Conservation (phyloP, 192 early-diverging fungal species). For the Globomyces pollinis-pini region DNA sequence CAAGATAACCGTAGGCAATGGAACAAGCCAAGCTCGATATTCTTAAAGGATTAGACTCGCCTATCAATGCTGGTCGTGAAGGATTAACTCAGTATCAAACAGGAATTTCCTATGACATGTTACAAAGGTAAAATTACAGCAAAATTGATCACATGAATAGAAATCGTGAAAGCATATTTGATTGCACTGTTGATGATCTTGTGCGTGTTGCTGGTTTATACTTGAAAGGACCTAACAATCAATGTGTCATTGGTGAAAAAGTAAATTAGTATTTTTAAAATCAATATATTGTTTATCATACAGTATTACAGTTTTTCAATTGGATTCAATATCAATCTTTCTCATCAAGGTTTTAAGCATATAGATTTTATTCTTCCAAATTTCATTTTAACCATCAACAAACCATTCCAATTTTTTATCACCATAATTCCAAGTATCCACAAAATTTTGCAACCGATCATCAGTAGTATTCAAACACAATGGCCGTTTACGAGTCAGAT, state of each 20-base stretch:
- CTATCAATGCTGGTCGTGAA: slow-evolving; percentile 74
- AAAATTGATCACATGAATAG: neutral
- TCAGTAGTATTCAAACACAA: too few species aligned
- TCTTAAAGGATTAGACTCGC: slow-evolving; percentile 78
- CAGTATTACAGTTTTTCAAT: neutral
- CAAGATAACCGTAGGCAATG: slow-evolving; percentile 42
- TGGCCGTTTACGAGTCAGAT: too few species aligned
- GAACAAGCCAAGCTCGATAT: slow-evolving; percentile 86
- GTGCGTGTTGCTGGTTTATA: neutral
- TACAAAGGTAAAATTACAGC: too few species aligned
- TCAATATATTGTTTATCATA: neutral
- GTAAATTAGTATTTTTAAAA: neutral
- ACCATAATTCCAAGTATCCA: too few species aligned
- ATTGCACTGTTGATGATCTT: neutral
- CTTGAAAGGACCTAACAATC: neutral
- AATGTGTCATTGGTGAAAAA: neutral
- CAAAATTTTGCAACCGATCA: too few species aligned
- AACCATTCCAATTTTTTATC: too few species aligned
- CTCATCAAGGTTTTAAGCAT: too few species aligned
- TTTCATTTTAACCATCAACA: too few species aligned
- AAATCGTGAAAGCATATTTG: neutral
- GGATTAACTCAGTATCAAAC: neutral
- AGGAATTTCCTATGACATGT: neutral
- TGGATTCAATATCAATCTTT: too few species aligned
- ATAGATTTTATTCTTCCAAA: too few species aligned